Evolutionary conservation across 306 rosid species (phyloP).

Genomic region (Chamaecrista fasciculata): DNA sequence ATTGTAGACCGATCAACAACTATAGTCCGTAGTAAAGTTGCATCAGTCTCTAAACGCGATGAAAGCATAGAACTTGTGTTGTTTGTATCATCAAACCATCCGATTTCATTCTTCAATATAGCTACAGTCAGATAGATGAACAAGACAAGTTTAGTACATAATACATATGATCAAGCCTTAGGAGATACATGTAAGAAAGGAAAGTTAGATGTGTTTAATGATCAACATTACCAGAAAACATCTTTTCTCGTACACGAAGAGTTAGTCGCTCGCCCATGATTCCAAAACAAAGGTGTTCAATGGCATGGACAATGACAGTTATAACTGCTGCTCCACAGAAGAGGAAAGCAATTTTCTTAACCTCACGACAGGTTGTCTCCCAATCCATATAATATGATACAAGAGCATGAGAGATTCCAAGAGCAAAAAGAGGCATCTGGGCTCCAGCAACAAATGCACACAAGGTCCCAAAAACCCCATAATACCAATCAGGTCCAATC

Average conservation of each 20-base stretch:
- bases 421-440: constrained; percentile 91
- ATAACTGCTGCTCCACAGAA: constrained; percentile 66
- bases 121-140: constrained; percentile 43
- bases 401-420: constrained; percentile 89
- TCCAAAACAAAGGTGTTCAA: constrained; percentile 79
- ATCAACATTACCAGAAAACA: constrained; percentile 65
- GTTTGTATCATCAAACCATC: constrained; percentile 79
- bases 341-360: constrained; percentile 66
- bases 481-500: constrained; percentile 79
- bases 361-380: constrained; percentile 66
- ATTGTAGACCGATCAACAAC: constrained; percentile 81
- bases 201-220: too few species aligned
- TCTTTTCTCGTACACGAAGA: constrained; percentile 69
- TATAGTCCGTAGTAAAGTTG: constrained; percentile 67
- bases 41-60: constrained; percentile 79
- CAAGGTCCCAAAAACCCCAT: constrained; percentile 67
- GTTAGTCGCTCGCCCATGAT: constrained; percentile 93
- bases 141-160: neutral
- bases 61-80: constrained; percentile 89
- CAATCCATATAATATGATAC: constrained; percentile 88
- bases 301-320: constrained; percentile 64
- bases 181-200: too few species aligned
- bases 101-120: constrained; percentile 81
- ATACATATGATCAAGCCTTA: too few species aligned
- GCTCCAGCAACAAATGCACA: constrained; percentile 84